Evolutionary conservation across 345 rosid genomes (phyloP).

Genomic region (Syzygium grande): DNA sequence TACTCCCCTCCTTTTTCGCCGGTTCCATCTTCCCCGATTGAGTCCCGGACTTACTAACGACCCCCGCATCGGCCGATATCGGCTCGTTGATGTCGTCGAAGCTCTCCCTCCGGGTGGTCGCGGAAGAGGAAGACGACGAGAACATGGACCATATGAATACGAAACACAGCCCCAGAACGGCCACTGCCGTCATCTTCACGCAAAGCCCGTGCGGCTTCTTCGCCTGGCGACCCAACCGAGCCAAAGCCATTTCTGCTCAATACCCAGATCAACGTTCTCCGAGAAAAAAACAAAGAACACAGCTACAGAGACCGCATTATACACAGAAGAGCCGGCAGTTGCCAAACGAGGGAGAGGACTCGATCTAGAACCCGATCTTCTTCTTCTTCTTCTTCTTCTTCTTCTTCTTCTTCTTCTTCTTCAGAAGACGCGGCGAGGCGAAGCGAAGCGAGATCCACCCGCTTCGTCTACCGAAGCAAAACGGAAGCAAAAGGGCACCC

Average conservation of each 20-base stretch:
- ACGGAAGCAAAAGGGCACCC: background rate
- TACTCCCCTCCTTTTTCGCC: background rate
- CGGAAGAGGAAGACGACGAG: conserved; percentile 57
- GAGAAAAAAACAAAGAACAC: background rate
- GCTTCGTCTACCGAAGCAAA: background rate
- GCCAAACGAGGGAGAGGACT: background rate
- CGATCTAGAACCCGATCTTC: background rate
- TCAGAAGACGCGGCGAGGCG: background rate
- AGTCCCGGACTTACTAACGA: background rate
- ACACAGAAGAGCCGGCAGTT: background rate
- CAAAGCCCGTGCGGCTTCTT: conserved; percentile 74
- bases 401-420: no score
- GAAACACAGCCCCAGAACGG: conserved; percentile 78
- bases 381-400: no score
- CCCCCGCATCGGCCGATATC: conserved; percentile 20
- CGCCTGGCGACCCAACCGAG: conserved; percentile 62
- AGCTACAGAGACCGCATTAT: background rate
- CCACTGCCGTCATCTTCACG: conserved; percentile 60
- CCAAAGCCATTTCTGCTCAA: conserved; percentile 35
- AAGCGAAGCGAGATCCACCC: background rate
- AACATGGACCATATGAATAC: conserved; percentile 71
- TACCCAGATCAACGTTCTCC: background rate
- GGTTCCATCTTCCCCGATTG: background rate
- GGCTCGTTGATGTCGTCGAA: conserved; percentile 90
- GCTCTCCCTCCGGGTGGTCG: conserved; percentile 63